A percentile compares a stretch with the other conserved stretches of the same genome.
Evolutionary conservation across 805 yeast genomes (phyloP).

Genomic region (Zygoascus ofunaensis): DNA sequence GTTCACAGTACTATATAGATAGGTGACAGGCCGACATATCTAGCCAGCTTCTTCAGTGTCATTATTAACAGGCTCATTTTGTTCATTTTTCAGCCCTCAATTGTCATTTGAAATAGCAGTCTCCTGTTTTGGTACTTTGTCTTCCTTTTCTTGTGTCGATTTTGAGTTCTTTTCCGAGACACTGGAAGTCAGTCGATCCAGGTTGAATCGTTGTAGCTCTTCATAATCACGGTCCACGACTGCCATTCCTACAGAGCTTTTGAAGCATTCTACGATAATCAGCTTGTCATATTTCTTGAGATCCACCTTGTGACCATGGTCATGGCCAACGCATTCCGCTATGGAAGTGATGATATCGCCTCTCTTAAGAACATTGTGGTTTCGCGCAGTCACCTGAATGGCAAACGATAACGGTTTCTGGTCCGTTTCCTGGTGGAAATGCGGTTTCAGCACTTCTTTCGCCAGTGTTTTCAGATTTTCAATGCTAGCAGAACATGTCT

Average conservation of each 20-base stretch:
- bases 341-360: slow-evolving; percentile 64
- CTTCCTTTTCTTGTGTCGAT: too few species aligned
- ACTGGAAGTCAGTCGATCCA: slow-evolving; percentile 47
- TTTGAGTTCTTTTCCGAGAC: too few species aligned
- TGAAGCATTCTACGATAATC: slow-evolving; percentile 79
- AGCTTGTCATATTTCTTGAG: slow-evolving; percentile 70
- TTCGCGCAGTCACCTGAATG: slow-evolving; percentile 68
- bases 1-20: too few species aligned
- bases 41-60: too few species aligned
- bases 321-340: slow-evolving; percentile 63
- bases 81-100: too few species aligned
- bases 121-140: too few species aligned
- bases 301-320: slow-evolving; percentile 67
- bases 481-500: slow-evolving; percentile 61
- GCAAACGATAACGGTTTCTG: slow-evolving; percentile 50
- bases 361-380: slow-evolving; percentile 63
- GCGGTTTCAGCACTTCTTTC: slow-evolving; percentile 51
- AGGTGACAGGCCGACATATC: too few species aligned
- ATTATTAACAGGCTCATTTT: too few species aligned
- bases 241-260: slow-evolving; percentile 79
- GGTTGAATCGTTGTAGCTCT: slow-evolving; percentile 56
- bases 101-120: too few species aligned
- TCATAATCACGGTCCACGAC: slow-evolving; percentile 58
- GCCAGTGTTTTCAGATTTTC: slow-evolving; percentile 59
- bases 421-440: slow-evolving; percentile 45